Base-by-base conservation (phyloP, 2,329 filamentous ascomycete genomes). In the Pyricularia grisea region DNA sequence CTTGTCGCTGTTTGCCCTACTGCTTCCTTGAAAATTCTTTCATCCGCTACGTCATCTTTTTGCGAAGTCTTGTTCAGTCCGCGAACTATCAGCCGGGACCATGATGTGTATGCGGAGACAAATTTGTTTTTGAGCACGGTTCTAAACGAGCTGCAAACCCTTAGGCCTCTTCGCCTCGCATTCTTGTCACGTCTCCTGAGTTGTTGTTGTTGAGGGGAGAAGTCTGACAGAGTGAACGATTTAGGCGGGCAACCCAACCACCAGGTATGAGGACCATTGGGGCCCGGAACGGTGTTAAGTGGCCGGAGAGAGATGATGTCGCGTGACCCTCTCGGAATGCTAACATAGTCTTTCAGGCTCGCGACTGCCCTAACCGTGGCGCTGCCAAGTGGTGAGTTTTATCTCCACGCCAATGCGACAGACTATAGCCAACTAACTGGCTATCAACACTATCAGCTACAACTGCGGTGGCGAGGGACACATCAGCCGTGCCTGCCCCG, bases 401-500 rank as follows among this genome's bases (percentile, higher is more conserved):
- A 58, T 55, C 27, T 25, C 67, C 28, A 31, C 27, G 14, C 55
- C 23, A 6, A 50, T 14, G 14, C 42, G 7, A 25, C 10, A 17
- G 7, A 55, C 23, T 3, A 92, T 81, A 94, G 91, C 90, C 93
- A 83, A 80, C 88, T 80, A 68, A 31, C 63, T 28, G 69, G 64
- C 72, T 74, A 67, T 30, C 61, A 5, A 60, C 68, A 61, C 33
- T 20, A 50, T n/a, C 69, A 92, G 90, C 87, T 93, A 92, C 84
- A 93, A 92, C 86, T 93, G 91, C 79, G 89, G 89, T 80, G 87
- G 89, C 90, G 85, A 81, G 87, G 92, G 92, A 74, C 92, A 94
- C 80, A 90, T 94, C 81, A 92, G 90, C 87, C 92, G 94, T 80
- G 94, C 98, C 79, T 98, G 94, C 86, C 89, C 91, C 72, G 89